These are phyloP conservation scores for Ogataea paraovalis DNA, from an alignment of 805 yeast species.

Conservation along the genomic window DNA sequence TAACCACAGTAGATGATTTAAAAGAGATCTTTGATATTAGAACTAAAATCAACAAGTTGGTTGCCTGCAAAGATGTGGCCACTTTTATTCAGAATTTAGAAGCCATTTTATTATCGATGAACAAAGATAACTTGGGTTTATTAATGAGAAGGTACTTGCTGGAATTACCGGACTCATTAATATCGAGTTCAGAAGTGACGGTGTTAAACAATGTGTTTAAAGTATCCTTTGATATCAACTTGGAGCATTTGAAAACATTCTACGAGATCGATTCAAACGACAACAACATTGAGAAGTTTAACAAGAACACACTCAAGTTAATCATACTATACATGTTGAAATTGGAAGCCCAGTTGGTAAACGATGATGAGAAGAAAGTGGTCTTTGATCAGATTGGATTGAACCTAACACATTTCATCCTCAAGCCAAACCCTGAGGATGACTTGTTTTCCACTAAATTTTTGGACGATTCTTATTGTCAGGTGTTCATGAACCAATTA, in stretches of 20 bases:
- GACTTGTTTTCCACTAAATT: conserved; percentile 1
- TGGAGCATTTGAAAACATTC: conserved; percentile 9
- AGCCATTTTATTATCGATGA: not conserved
- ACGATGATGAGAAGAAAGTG: conserved; percentile 2
- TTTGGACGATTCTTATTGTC: conserved; percentile 11
- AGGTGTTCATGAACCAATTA: conserved; percentile 7
- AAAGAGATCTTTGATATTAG: conserved; percentile 10
- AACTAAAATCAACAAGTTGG: conserved; percentile 11
- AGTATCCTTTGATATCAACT: conserved; percentile 13
- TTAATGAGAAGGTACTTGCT: conserved; percentile 16
- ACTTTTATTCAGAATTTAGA: conserved; percentile 3
- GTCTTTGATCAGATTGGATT: conserved; percentile 8
- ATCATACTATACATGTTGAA: conserved; percentile 11
- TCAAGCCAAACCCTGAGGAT: conserved; percentile 7
- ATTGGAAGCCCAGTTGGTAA: conserved; percentile 2
- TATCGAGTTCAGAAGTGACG: conserved; percentile 7
- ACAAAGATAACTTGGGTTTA: conserved; percentile 11
- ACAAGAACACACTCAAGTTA: conserved; percentile 12
- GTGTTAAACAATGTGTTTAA: conserved; percentile 14
- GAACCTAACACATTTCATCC: conserved; percentile 12
- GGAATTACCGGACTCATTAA: conserved; percentile 18
- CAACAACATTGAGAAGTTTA: conserved; percentile 5
- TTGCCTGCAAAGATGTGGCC: not conserved
- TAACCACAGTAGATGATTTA: conserved; percentile 8
- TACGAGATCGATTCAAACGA: conserved; percentile 9